Evolutionary conservation across 2,329 filamentous ascomycete species (phyloP), one percentile per base, ranked within the genome.

Genomic region (Lojkania enalia): DNA sequence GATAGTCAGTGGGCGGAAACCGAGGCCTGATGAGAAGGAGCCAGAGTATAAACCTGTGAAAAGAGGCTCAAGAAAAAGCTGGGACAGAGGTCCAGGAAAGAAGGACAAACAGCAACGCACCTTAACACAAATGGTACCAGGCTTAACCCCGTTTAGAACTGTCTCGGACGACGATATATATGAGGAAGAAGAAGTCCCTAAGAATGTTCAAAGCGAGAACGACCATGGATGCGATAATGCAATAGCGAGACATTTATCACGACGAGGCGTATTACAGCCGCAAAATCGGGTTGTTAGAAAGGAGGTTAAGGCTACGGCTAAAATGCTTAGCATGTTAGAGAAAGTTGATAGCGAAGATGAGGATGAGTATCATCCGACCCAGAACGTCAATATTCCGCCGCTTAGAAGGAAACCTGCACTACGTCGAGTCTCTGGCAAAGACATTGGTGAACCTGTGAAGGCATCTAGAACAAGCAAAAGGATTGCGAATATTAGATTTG

Each of bases 71-170:
- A 48, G 62, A 29, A 42, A 39, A 32, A 66, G 58, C 15, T 60
- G 52, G 58, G 42, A 57, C 27, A 37, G 21, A 23, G 54, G 52
- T 11, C 52, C 48, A 18, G 39, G 20, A 2, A 48, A 27, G 23
- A 55, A 52, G 14, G 57, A 61, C 39, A 37, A 39, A 15, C 52
- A 57, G 37, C 66, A 69, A 38, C 55, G 54, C 12, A 69, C 66
- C 1, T 50, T 69, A 40, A 69, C 66, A 7, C 66, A 69, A 31
- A 69, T 69, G 63, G 49, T 69, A 14, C 61, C 60, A 14, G 54
- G 60, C 1, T 52, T 66, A 46, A 52, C 40, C 6, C 36, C 51
- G 2, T 15, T 55, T 4, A 29, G 58, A 35, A 33, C 48, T 31
- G 13, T 37, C 25, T 60, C 58, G 1, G 55, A 61, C 27, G 57